Evolutionary conservation across 225 moss, liverwort and hornwort genomes (phyloP).

Genomic region (Sphagnum tenellum): DNA sequence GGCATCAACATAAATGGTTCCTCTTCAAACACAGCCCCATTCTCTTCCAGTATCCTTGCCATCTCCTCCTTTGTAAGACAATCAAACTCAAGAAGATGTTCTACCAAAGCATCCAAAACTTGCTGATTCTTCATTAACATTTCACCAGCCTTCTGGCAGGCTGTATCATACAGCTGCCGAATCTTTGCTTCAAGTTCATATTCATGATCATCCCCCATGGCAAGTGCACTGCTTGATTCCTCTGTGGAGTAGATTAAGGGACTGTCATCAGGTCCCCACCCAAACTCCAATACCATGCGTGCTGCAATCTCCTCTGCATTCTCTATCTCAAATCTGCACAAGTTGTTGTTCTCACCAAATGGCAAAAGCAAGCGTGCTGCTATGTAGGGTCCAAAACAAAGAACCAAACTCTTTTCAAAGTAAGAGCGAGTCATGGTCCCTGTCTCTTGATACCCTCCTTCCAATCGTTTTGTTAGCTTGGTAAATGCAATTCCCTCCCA

Average conservation of each 20-base stretch:
- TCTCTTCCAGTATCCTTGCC: slow-evolving; percentile 63
- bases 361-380: slow-evolving; percentile 79
- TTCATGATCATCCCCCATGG: slow-evolving; percentile 90
- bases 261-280: slow-evolving; percentile 97
- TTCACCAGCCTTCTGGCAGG: slow-evolving; percentile 66
- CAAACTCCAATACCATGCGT: slow-evolving; percentile 90
- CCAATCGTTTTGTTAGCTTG: slow-evolving; percentile 61
- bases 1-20: slow-evolving; percentile 59
- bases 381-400: slow-evolving; percentile 78
- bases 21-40: slow-evolving; percentile 60
- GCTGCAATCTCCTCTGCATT: slow-evolving; percentile 75
- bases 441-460: slow-evolving; percentile 82
- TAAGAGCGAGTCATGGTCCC: slow-evolving; percentile 84
- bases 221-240: slow-evolving; percentile 31
- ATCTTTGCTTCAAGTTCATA: slow-evolving; percentile 54
- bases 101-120: slow-evolving; percentile 66
- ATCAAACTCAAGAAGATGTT: slow-evolving; percentile 75
- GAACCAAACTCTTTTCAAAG: slow-evolving; percentile 77
- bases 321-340: slow-evolving; percentile 66
- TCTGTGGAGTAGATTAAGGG: slow-evolving; percentile 68
- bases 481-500: slow-evolving; percentile 88
- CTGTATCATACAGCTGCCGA: slow-evolving; percentile 53
- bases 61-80: slow-evolving; percentile 58
- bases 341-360: slow-evolving; percentile 76
- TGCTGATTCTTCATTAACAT: slow-evolving; percentile 64